A percentile compares a stretch with the other conserved stretches of the same genome.
Conservation (phyloP, 768 basidiomycete genomes). For the Termitomyces bulborhizus region DNA sequence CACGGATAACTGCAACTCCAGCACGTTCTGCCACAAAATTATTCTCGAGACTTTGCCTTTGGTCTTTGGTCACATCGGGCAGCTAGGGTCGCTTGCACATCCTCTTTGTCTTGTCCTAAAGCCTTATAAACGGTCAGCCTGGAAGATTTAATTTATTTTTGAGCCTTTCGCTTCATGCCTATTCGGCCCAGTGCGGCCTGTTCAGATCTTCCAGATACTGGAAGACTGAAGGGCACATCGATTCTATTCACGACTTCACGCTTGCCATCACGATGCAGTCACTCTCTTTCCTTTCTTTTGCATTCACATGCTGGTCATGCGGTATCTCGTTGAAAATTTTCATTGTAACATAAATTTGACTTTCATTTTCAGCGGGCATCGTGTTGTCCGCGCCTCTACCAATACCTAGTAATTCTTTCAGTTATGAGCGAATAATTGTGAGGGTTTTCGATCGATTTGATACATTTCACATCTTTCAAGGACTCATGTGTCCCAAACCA, state of each 20-base stretch:
- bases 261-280: slow-evolving; percentile 1
- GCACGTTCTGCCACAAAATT: not conserved
- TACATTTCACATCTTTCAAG: not conserved
- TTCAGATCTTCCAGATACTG: not conserved
- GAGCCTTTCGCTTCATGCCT: not conserved
- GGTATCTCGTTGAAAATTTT: not conserved
- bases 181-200: not conserved
- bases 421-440: not conserved
- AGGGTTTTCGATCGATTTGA: not conserved
- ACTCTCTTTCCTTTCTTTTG: slow-evolving; percentile 2
- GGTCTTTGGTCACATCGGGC: not conserved
- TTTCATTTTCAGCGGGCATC: slow-evolving; percentile 2
- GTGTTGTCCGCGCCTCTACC: slow-evolving; percentile 6
- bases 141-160: not conserved
- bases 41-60: not conserved
- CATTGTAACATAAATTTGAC: not conserved
- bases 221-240: not conserved
- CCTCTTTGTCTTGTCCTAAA: not conserved
- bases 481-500: not conserved
- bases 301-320: slow-evolving; percentile 10
- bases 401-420: not conserved
- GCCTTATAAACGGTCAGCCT: not conserved
- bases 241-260: not conserved
- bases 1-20: not conserved
- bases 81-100: not conserved